Percentiles rank a stretch among this genome's conserved stretches.
These are phyloP conservation scores for Ensete glaucum DNA, from an alignment of 176 grass and related monocot species.

Conservation along the genomic window DNA sequence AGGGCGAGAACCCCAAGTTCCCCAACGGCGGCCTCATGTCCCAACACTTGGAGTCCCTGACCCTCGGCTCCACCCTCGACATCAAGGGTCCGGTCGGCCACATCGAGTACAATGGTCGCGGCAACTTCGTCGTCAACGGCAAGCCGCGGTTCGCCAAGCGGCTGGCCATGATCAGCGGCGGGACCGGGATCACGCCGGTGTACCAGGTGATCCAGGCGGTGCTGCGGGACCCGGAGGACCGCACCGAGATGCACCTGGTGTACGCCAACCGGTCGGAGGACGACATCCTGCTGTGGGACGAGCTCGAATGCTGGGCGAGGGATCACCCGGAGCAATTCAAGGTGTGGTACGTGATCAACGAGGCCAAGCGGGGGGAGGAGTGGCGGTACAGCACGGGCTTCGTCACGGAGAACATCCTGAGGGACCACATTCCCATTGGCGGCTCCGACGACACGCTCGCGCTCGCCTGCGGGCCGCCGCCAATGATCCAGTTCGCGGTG, in stretches of 20 bases:
- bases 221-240: conserved; percentile 20
- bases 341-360: conserved; percentile 69
- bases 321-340: conserved; percentile 48
- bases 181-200: conserved; percentile 73
- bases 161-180: conserved; percentile 70
- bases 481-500: conserved; percentile 62
- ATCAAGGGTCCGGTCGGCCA: conserved; percentile 17
- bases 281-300: conserved; percentile 58
- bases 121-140: conserved; percentile 41
- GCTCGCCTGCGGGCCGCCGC: conserved; percentile 62
- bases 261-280: conserved; percentile 22
- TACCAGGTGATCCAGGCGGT: conserved; percentile 93
- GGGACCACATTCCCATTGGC: conserved; percentile 51
- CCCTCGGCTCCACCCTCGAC: conserved; percentile 10
- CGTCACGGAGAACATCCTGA: conserved; percentile 38
- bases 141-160: conserved; percentile 32
- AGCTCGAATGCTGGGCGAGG: conserved; percentile 49
- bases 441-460: conserved; percentile 41
- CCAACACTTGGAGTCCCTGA: conserved; percentile 16
- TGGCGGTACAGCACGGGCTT: conserved; percentile 51
- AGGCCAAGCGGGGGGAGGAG: conserved; percentile 17
- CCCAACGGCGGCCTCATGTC: conserved; percentile 66
- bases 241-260: conserved; percentile 18
- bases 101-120: conserved; percentile 28
- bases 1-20: conserved; percentile 44